phyloP scores from a whole-genome alignment of 805 yeast genomes.

The Wickerhamiella nectarea region DNA sequence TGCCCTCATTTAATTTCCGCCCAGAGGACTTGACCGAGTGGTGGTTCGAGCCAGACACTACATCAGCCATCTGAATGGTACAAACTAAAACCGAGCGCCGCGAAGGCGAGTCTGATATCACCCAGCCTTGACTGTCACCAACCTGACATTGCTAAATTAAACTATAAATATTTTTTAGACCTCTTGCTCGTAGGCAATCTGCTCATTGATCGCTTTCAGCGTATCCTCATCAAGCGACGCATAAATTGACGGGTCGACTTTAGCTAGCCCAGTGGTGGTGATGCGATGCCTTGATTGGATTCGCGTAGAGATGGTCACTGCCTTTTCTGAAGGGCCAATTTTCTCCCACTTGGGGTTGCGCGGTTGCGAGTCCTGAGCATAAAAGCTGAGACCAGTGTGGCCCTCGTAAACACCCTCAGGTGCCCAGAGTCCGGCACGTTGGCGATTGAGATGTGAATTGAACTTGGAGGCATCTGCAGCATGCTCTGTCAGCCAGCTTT shows the following conservation, averaged over 20 bases:
- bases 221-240: conserved; percentile 36
- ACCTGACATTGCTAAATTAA: no score
- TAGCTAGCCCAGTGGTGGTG: conserved; percentile 49
- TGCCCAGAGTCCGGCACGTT: conserved; percentile 35
- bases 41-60: no score
- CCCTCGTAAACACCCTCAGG: conserved; percentile 58
- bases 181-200: conserved; percentile 8
- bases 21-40: no score
- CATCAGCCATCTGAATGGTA: no score
- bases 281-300: conserved; percentile 33
- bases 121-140: no score
- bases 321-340: not conserved
- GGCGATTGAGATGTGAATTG: conserved; percentile 47
- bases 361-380: conserved; percentile 69
- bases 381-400: conserved; percentile 70
- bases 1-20: no score
- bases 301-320: conserved; percentile 13
- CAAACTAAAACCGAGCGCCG: no score
- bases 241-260: conserved; percentile 46
- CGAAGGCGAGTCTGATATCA: no score
- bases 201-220: conserved; percentile 37
- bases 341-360: conserved; percentile 26
- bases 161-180: not conserved
- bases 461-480: conserved; percentile 64
- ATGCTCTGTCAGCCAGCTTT: conserved; percentile 71